phyloP scores from a whole-genome alignment of 768 basidiomycete species.

The Boletus reticulatus region DNA sequence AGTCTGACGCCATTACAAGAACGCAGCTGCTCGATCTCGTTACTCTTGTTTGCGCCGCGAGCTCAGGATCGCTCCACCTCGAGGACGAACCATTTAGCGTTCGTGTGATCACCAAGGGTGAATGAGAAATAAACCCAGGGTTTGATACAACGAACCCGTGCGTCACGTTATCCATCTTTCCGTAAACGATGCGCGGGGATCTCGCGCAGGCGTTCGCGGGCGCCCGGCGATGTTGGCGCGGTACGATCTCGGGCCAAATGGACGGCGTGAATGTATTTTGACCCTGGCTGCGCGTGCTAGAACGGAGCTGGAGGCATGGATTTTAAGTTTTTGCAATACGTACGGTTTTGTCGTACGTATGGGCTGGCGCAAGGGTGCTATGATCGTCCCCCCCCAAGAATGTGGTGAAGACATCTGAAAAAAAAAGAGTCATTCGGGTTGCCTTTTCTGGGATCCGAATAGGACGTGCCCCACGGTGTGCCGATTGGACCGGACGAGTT shows the following conservation, averaged over 20 bases:
- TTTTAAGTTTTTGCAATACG: too few species aligned
- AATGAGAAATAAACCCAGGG: background rate
- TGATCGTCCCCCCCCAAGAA: background rate
- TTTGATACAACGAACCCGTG: background rate
- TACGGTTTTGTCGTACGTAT: too few species aligned
- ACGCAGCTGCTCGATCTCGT: background rate
- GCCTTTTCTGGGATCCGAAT: background rate
- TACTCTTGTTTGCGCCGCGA: background rate
- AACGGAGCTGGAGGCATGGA: too few species aligned
- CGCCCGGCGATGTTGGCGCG: background rate
- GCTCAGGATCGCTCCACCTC: constrained; percentile 9
- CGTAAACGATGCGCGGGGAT: constrained; percentile 19
- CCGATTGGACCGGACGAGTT: constrained; percentile 4
- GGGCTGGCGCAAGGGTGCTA: background rate
- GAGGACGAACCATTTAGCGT: background rate
- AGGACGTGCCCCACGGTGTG: background rate
- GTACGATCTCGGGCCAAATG: background rate
- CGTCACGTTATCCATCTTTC: constrained; percentile 9
- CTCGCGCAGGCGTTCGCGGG: constrained; percentile 13
- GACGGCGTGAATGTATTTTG: background rate
- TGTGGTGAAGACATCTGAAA: background rate
- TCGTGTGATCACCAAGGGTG: background rate
- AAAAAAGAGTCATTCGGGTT: background rate
- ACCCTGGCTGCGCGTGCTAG: background rate
- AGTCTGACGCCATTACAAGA: background rate